A percentile compares a stretch with the other conserved stretches of the same genome.
Conservation (phyloP, 1,284 basidiomycete species). For the Macrocybe sp. region DNA sequence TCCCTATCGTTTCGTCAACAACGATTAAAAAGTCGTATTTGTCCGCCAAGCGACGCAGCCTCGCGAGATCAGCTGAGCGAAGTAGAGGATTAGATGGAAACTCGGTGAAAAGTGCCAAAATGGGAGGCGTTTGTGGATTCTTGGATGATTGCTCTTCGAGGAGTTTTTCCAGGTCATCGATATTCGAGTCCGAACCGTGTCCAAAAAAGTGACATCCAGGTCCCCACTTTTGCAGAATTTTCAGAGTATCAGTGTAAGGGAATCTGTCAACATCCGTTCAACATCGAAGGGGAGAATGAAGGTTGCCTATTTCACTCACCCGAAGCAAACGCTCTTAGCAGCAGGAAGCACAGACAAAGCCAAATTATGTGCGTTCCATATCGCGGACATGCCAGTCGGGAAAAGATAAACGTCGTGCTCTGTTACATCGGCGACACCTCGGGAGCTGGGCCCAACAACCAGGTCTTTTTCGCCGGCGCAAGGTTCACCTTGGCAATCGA, state of each 20-base stretch:
- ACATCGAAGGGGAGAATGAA: not conserved
- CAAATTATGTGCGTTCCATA: slow-evolving; percentile 86
- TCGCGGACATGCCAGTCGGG: slow-evolving; percentile 89
- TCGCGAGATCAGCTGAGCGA: slow-evolving; percentile 76
- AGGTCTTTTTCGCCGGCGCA: slow-evolving; percentile 43
- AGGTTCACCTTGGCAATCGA: slow-evolving; percentile 32
- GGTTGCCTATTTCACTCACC: slow-evolving; percentile 45
- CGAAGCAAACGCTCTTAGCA: slow-evolving; percentile 91
- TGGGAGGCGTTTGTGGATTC: slow-evolving; percentile 43
- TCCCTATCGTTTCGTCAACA: slow-evolving; percentile 95
- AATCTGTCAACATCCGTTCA: slow-evolving; percentile 56
- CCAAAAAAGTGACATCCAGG: slow-evolving; percentile 92
- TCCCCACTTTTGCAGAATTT: slow-evolving; percentile 96
- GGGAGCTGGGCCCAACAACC: slow-evolving; percentile 50
- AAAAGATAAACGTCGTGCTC: slow-evolving; percentile 90
- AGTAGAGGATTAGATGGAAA: slow-evolving; percentile 95
- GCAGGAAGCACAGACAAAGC: slow-evolving; percentile 45
- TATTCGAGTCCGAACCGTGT: slow-evolving; percentile 71
- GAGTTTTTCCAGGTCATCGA: slow-evolving; percentile 68
- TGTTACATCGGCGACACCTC: slow-evolving; percentile 57
- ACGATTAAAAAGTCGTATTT: slow-evolving; percentile 87
- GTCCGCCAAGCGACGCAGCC: slow-evolving; percentile 81
- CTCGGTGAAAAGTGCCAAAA: slow-evolving; percentile 76
- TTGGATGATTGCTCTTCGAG: slow-evolving; percentile 43
- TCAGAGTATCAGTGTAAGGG: slow-evolving; percentile 96